Evolutionary conservation across 768 basidiomycete genomes (phyloP).

Genomic region (Leccinum disarticulatum): DNA sequence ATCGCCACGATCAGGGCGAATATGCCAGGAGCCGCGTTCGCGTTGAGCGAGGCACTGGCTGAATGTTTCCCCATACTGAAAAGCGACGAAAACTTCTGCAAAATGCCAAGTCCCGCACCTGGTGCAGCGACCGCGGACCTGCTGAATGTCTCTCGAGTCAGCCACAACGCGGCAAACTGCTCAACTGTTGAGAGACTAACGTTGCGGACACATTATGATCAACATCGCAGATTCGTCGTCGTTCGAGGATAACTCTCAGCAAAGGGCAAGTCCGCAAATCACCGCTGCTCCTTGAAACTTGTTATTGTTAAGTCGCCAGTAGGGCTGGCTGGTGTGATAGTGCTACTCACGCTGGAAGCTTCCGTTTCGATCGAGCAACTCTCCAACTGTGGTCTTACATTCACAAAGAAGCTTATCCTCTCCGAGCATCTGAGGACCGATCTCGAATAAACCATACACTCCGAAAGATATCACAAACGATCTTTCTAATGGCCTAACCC

Average conservation of each 20-base stretch:
- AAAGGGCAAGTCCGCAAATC: not conserved
- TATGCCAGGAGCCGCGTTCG: slow-evolving; percentile 12
- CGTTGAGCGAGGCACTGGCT: not conserved
- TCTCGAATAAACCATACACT: not conserved
- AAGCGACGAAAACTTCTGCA: not conserved
- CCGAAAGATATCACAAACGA: not conserved
- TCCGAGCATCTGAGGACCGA: not conserved
- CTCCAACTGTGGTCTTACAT: not conserved
- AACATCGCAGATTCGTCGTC: not conserved
- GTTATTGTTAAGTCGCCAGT: not conserved
- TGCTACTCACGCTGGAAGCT: not conserved
- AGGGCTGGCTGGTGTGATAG: not conserved
- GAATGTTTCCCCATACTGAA: not conserved
- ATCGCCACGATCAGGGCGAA: slow-evolving; percentile 21
- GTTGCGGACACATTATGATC: not conserved
- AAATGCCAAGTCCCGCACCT: not conserved
- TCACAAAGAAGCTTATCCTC: not conserved
- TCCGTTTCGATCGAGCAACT: not conserved
- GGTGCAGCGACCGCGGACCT: slow-evolving; percentile 3
- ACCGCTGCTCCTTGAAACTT: not conserved
- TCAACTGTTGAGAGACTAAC: slow-evolving; percentile 7
- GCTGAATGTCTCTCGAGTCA: not conserved
- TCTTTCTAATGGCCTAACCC: not conserved
- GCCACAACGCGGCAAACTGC: not conserved
- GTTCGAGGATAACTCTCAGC: not conserved